Percentiles rank a stretch among this genome's conserved stretches.
Evolutionary conservation across 2,329 filamentous ascomycete genomes (phyloP).

Genomic region (Penicillium sp.): DNA sequence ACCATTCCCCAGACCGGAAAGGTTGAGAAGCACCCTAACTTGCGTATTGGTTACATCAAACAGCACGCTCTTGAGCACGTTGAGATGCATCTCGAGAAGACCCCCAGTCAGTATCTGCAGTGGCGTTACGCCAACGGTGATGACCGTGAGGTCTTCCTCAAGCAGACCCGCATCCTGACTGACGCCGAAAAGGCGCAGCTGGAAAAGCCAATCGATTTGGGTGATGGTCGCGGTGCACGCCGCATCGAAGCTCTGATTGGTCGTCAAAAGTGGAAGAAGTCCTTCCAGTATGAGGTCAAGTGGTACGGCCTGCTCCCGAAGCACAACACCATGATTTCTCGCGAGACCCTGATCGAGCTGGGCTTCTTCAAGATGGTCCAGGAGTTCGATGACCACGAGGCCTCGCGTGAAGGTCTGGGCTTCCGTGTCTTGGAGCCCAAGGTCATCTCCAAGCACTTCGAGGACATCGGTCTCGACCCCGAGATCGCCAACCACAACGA

Average conservation of each 20-base stretch:
- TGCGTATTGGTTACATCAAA: conserved; percentile 99
- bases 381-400: conserved; percentile 98
- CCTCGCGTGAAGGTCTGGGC: conserved; percentile 94
- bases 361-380: conserved; percentile 93
- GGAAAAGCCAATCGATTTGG: conserved; percentile 80
- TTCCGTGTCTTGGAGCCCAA: conserved; percentile 91
- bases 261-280: conserved; percentile 98
- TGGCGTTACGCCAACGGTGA: conserved; percentile 98
- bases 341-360: conserved; percentile 78
- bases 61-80: conserved; percentile 98
- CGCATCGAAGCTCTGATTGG: conserved; percentile 87
- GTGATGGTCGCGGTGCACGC: conserved; percentile 70
- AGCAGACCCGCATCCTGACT: conserved; percentile 89
- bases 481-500: conserved; percentile 99
- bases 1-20: conserved; percentile 74
- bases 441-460: conserved; percentile 95
- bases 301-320: conserved; percentile 87
- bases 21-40: conserved; percentile 96
- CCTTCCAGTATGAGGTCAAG: conserved; percentile 97
- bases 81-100: conserved; percentile 99
- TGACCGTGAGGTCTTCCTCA: conserved; percentile 93
- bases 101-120: conserved; percentile 96
- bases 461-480: conserved; percentile 90
- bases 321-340: conserved; percentile 85
- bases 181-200: conserved; percentile 82